Conservation (phyloP, 2,329 filamentous ascomycete species). For the Pseudocercospora cruenta region DNA sequence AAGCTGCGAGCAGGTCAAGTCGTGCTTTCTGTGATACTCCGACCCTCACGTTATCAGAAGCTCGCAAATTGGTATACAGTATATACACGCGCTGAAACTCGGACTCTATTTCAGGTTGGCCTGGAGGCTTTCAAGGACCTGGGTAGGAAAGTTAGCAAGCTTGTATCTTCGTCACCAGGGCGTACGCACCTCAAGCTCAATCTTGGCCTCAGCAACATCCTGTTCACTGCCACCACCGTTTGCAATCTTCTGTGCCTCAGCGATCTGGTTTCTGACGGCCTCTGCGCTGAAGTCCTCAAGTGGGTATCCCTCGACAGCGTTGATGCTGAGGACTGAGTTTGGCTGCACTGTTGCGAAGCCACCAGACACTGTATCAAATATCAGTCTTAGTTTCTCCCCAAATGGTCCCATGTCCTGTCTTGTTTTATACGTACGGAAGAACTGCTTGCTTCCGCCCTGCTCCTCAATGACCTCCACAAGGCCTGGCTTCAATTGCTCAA, state of each 20-base stretch:
- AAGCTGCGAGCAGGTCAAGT: neutral
- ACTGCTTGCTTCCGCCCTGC: constrained; percentile 87
- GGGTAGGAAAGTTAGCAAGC: constrained; percentile 17
- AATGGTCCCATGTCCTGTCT: neutral
- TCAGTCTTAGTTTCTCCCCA: constrained; percentile 10
- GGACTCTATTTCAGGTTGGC: constrained; percentile 73
- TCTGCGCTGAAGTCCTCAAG: constrained; percentile 96
- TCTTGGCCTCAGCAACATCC: constrained; percentile 98
- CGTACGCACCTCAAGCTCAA: constrained; percentile 82
- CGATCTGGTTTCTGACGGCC: constrained; percentile 84
- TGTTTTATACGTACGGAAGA: constrained; percentile 79
- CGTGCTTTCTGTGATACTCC: neutral
- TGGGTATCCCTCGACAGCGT: constrained; percentile 92
- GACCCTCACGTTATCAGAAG: neutral
- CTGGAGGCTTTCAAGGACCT: constrained; percentile 85
- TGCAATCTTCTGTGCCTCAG: constrained; percentile 94
- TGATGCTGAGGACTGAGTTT: constrained; percentile 93
- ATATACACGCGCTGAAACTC: constrained; percentile 29
- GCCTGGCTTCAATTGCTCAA: constrained; percentile 98
- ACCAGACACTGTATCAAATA: constrained; percentile 71
- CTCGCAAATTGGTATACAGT: constrained; percentile 31
- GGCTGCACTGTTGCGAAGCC: constrained; percentile 97
- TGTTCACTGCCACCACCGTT: constrained; percentile 89
- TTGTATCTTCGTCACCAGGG: neutral
- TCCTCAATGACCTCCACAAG: constrained; percentile 96